phyloP scores from a whole-genome alignment of 345 rosid species.

The Cardiospermum halicacabum region DNA sequence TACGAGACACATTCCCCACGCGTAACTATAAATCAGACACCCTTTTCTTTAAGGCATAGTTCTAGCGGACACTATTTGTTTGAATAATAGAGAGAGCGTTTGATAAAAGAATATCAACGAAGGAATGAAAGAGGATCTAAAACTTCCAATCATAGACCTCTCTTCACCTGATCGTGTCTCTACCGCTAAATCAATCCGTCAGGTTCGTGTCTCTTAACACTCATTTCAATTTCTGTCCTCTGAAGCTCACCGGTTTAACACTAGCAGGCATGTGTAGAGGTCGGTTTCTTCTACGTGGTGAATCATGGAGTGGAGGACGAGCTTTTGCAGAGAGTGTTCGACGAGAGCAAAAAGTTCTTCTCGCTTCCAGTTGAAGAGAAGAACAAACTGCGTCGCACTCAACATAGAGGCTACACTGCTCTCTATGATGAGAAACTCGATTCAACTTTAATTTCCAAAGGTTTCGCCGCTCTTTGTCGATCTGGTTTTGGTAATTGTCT shows the following conservation, averaged over 20 bases:
- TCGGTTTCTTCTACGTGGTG: constrained; percentile 81
- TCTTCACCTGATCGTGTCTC: constrained; percentile 37
- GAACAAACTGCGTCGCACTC: constrained; percentile 36
- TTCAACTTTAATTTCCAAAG: constrained; percentile 29
- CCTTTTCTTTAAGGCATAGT: no score
- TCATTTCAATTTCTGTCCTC: neutral
- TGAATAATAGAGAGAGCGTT: no score
- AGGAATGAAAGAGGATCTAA: constrained; percentile 19
- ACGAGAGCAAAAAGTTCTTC: constrained; percentile 61
- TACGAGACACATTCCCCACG: no score
- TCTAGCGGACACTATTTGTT: no score
- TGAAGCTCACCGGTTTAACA: neutral
- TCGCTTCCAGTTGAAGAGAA: constrained; percentile 63
- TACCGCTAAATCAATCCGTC: constrained; percentile 41
- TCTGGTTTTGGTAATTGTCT: neutral
- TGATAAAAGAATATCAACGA: no score
- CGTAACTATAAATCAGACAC: no score
- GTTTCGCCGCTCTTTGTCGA: constrained; percentile 16
- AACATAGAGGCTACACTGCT: constrained; percentile 59
- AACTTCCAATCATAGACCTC: constrained; percentile 50
- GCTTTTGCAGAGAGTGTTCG: constrained; percentile 34
- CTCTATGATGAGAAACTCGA: constrained; percentile 51
- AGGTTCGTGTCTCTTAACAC: constrained; percentile 24
- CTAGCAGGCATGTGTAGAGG: constrained; percentile 65
- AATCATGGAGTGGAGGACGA: constrained; percentile 76